Evolutionary conservation across 2,329 filamentous ascomycete species (phyloP).

Genomic region (Pseudogymnoascus sp.): DNA sequence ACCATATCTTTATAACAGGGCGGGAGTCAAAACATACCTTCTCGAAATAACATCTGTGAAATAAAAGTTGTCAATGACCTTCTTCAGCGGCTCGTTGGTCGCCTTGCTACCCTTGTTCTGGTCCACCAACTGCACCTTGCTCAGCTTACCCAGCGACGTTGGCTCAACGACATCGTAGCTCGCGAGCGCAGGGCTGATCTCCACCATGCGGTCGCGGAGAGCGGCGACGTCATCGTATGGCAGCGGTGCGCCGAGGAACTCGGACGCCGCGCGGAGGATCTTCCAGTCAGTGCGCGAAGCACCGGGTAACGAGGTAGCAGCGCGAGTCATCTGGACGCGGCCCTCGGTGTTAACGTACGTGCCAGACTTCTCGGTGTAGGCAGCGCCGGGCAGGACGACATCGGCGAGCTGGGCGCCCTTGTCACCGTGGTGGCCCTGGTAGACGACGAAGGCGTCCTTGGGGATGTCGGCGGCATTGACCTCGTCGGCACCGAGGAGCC

Average conservation of each 20-base stretch:
- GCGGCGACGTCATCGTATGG: constrained; percentile 89
- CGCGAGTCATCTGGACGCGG: constrained; percentile 85
- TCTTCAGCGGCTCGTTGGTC: constrained; percentile 68
- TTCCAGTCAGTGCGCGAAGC: constrained; percentile 97
- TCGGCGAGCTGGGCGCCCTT: constrained; percentile 87
- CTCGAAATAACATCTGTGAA: constrained; percentile 96
- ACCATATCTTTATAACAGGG: constrained; percentile 8
- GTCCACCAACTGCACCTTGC: constrained; percentile 91
- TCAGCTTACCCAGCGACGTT: constrained; percentile 62
- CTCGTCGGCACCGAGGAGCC: constrained; percentile 94
- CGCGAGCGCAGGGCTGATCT: constrained; percentile 84
- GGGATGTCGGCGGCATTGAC: constrained; percentile 77
- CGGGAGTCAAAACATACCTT: constrained; percentile 54
- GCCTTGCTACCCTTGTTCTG: constrained; percentile 82
- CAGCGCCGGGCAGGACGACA: constrained; percentile 84
- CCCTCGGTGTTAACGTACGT: constrained; percentile 99
- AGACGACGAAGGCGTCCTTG: constrained; percentile 92
- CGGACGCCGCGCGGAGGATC: constrained; percentile 86
- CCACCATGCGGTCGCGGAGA: constrained; percentile 85
- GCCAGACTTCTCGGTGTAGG: constrained; percentile 93
- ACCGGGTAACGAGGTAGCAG: constrained; percentile 79
- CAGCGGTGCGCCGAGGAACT: constrained; percentile 79
- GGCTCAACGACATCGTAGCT: constrained; percentile 88
- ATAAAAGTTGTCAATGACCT: constrained; percentile 91
- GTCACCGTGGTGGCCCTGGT: constrained; percentile 98